These are phyloP conservation scores for Clathrospora elynae DNA, from an alignment of 2,329 filamentous ascomycete genomes.

Conservation along the genomic window DNA sequence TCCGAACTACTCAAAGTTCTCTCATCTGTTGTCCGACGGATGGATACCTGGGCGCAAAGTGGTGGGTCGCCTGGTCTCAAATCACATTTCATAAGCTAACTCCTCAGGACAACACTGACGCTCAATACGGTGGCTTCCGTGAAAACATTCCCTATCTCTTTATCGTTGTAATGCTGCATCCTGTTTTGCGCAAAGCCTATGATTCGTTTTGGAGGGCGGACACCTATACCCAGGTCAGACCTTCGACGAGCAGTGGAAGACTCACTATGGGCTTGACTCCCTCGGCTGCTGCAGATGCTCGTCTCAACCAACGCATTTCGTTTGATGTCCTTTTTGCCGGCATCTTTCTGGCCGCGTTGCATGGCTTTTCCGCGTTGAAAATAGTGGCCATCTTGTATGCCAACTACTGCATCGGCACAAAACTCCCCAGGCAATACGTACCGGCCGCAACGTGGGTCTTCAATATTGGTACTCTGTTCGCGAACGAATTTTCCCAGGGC, in stretches of 20 bases:
- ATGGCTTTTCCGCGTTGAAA: slow-evolving; percentile 86
- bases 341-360: slow-evolving; percentile 76
- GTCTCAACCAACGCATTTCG: slow-evolving; percentile 67
- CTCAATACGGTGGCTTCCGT: slow-evolving; percentile 85
- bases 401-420: slow-evolving; percentile 80
- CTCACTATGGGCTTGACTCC: slow-evolving; percentile 51
- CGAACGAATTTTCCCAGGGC: slow-evolving; percentile 82
- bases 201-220: slow-evolving; percentile 58
- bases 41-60: slow-evolving; percentile 95
- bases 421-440: slow-evolving; percentile 70
- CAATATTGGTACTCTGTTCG: slow-evolving; percentile 83
- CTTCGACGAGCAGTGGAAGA: slow-evolving; percentile 38
- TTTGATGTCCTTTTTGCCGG: slow-evolving; percentile 86
- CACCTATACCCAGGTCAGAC: slow-evolving; percentile 53
- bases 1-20: slow-evolving; percentile 77
- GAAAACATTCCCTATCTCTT: slow-evolving; percentile 82
- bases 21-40: slow-evolving; percentile 72
- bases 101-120: slow-evolving; percentile 80
- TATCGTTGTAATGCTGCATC: slow-evolving; percentile 76
- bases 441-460: slow-evolving; percentile 85
- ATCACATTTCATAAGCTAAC: slow-evolving; percentile 10
- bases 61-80: slow-evolving; percentile 53
- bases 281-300: slow-evolving; percentile 59
- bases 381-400: slow-evolving; percentile 77
- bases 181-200: slow-evolving; percentile 74